Base-by-base conservation (phyloP, 2,329 filamentous ascomycete genomes). In the Peltaster fructicola region DNA sequence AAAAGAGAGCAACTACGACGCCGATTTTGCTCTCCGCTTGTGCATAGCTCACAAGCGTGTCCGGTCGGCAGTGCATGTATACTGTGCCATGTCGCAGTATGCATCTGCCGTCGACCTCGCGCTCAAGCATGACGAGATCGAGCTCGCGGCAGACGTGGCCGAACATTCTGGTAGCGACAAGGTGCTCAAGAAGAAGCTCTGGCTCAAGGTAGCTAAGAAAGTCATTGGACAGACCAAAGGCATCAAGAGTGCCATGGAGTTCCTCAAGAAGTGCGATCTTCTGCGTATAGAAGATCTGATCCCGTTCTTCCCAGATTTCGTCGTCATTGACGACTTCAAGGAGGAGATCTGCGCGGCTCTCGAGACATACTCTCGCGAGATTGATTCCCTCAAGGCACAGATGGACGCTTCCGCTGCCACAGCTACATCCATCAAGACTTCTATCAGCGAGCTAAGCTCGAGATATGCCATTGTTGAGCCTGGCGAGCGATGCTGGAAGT, bases 301-400 rank as follows among this genome's bases (percentile, higher is more conserved):
- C 19, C 88, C 88, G 0, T 93, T 98, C 59, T 98, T 98, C 54
- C 88, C 88, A 0, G 88, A 98, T 48, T 98, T 98, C 46, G 82
- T 95, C 13, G 78, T 95, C 25, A 95, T 98, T 33, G 88, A 98
- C 47, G 88, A 95, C 50, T 98, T 98, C 64, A 93, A 95, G 47
- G 84, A 95, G 35, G 88, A 98, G 48, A 95, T 98, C 17, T 98
- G 88, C 54, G 63, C 70, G 0, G 88, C 90, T 1, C 64, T 98
- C 2, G 88, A 98, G 51, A 79, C 90, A 35, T 98, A 98, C 55
- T 78, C 73, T 22, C 75, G 79, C 17, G 81, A 80, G 38, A 98
- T 98, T 37, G 88, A 95, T 43, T 62, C 61, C 2, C 58, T 98
- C 18, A 82, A 84, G 44, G 71, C 74, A 36, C 85, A 95, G 50